A percentile compares a stretch with the other conserved stretches of the same genome.
phyloP scores from a whole-genome alignment of 352 stramenopile genomes.

The Globisporangium megalacanthum region DNA sequence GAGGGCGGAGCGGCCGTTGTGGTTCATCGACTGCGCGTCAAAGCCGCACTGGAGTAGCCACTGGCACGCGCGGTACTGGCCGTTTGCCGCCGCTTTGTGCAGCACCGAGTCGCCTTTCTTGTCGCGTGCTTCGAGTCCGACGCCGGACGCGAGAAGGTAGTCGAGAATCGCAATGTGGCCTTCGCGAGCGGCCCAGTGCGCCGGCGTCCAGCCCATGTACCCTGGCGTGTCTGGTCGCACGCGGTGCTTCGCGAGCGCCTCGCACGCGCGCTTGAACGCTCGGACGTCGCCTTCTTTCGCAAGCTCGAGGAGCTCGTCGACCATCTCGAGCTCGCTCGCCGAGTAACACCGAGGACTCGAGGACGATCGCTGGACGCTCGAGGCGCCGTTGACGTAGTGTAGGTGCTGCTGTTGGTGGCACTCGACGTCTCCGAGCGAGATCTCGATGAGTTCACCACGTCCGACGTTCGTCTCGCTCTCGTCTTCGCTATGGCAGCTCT shows the following conservation, averaged over 20 bases:
- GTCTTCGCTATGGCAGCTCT: constrained; percentile 17
- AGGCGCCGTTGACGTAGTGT: not conserved
- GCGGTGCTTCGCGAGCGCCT: constrained; percentile 28
- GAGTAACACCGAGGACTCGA: constrained; percentile 9
- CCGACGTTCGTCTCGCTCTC: constrained; percentile 4
- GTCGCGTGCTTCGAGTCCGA: constrained; percentile 63
- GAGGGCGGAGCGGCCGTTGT: constrained; percentile 55
- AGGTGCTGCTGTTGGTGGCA: not conserved
- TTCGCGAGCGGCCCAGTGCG: constrained; percentile 66
- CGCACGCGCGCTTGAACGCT: constrained; percentile 40
- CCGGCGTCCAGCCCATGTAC: constrained; percentile 72
- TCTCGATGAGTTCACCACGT: constrained; percentile 47
- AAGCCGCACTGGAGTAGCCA: constrained; percentile 69
- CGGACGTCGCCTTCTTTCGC: constrained; percentile 55
- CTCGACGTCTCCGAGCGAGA: constrained; percentile 32
- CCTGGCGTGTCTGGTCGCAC: constrained; percentile 45
- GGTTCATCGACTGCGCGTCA: constrained; percentile 57
- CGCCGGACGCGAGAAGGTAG: constrained; percentile 33
- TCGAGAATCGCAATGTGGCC: constrained; percentile 62
- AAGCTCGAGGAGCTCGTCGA: constrained; percentile 59
- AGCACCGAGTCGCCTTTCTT: constrained; percentile 62
- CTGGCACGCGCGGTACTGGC: constrained; percentile 50
- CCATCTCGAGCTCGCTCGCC: constrained; percentile 29
- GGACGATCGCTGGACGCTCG: not conserved
- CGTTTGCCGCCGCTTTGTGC: constrained; percentile 75